phyloP scores from a whole-genome alignment of 257 asterid species.

The Solanum virginianum region DNA sequence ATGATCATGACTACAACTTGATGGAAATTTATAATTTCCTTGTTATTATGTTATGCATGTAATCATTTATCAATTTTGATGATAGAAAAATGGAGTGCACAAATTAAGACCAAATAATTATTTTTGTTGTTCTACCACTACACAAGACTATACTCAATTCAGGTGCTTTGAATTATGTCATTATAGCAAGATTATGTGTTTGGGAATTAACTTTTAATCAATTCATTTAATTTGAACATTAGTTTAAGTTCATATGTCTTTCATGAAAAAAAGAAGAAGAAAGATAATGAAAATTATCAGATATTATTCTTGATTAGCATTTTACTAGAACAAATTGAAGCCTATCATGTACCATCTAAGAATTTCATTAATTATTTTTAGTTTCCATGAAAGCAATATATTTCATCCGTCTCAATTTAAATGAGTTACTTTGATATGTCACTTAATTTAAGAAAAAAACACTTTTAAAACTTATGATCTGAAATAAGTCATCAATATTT shows the following conservation, averaged over 20 bases:
- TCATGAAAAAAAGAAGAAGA: background rate
- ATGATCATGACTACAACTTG: constrained; percentile 5
- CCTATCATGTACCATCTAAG: too few relatives aligned
- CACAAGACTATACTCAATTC: background rate
- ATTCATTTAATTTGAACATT: background rate
- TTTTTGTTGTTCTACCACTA: background rate
- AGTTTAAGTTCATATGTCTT: background rate
- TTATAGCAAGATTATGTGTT: background rate
- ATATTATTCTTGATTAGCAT: too few relatives aligned
- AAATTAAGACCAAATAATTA: background rate
- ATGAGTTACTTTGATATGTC: too few relatives aligned
- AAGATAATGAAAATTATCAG: background rate
- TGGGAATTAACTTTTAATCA: background rate
- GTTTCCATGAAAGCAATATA: too few relatives aligned
- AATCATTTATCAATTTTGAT: background rate
- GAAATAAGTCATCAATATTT: too few relatives aligned
- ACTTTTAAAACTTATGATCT: too few relatives aligned
- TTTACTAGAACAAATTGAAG: too few relatives aligned
- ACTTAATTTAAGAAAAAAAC: too few relatives aligned
- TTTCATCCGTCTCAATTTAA: too few relatives aligned
- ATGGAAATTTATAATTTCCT: background rate
- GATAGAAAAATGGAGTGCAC: background rate
- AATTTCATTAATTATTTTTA: too few relatives aligned
- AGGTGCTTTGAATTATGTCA: background rate
- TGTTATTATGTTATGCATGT: background rate